A percentile compares a stretch with the other conserved stretches of the same genome.
Evolutionary conservation across 257 asterid genomes (phyloP).

Genomic region (Henckelia pumila): DNA sequence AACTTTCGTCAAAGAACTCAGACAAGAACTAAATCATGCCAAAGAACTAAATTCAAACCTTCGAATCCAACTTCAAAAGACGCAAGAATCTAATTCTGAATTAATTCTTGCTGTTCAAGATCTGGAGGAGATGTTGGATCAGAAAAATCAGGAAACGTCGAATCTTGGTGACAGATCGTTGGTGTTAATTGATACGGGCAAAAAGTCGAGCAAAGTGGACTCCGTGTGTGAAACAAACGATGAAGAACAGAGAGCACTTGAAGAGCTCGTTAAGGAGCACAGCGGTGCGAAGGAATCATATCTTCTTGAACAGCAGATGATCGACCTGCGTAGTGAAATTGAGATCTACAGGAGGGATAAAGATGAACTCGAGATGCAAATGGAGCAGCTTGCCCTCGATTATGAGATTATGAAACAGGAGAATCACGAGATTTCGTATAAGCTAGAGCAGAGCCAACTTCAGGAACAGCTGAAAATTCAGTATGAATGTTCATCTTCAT

Average conservation of each 20-base stretch:
- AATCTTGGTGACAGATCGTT: conserved; percentile 32
- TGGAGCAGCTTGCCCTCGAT: conserved; percentile 98
- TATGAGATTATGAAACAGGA: conserved; percentile 95
- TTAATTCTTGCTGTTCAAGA: conserved; percentile 86
- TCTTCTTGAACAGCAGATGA: conserved; percentile 68
- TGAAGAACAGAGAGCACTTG: conserved; percentile 77
- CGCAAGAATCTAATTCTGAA: conserved; percentile 83
- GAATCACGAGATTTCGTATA: conserved; percentile 72
- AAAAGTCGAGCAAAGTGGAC: conserved; percentile 26
- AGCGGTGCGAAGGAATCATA: conserved; percentile 63
- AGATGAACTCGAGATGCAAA: conserved; percentile 85
- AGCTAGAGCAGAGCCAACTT: conserved; percentile 77
- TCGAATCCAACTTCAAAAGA: conserved; percentile 75
- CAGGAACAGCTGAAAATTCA: conserved; percentile 90
- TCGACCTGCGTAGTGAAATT: conserved; percentile 65
- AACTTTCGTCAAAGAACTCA: conserved; percentile 65
- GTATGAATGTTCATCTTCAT: conserved; percentile 71
- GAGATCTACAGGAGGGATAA: conserved; percentile 70
- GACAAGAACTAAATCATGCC: conserved; percentile 75
- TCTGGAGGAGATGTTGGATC: conserved; percentile 86
- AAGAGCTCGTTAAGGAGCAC: conserved; percentile 72
- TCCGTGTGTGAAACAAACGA: conserved; percentile 33
- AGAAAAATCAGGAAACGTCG: conserved; percentile 51
- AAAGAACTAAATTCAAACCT: conserved; percentile 73
- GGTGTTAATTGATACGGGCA: conserved; percentile 17